Base-by-base conservation (phyloP, 306 rosid genomes). In the Sicyos baderoa region DNA sequence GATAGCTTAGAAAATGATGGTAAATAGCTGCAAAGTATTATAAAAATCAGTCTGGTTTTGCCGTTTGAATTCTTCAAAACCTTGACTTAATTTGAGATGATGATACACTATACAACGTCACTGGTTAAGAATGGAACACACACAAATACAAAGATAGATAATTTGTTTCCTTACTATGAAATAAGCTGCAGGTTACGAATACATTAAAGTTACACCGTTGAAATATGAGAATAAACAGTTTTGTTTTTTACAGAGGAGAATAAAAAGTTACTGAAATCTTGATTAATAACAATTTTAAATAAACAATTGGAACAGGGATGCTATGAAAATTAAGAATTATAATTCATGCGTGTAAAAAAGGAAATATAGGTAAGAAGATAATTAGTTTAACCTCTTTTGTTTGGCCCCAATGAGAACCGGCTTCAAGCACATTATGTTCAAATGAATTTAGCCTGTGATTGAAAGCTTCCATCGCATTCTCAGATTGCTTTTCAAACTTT, bases 401-500 rank as follows among this genome's bases (percentile, higher is more conserved):
- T 79, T 78, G 85, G 64, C 72, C 42, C 91, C 86, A 89, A 37
- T 61, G 76, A 77, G 80, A 81, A 50, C 79, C 67, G 69, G 86
- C 84, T 81, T 88, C 90, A 56, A 77, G 75, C 79, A 86, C 81
- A 75, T 75, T 76, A 72, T 71, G 79, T 72, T 88, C 89, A 60
- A 84, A 45, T 74, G 74, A 68, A 68, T 76, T 74, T 32, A 86
- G 81, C 76, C 77, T 79, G 52, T 76, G 76, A 72, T 69, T 74
- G 67, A 85, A 82, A 81, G 73, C 82, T 66, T 83, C 94, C 47
- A 90, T 55, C 84, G 85, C 87, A 48, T 54, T 72, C 63, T 78
- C 72, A 55, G 81, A 82, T 70, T 81, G 85, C 79, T 63, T 74
- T 81, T 93, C 99, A 75, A 88, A 84, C 78, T 78, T 72, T 59